These are phyloP conservation scores for Aspergillus quadrilineatus DNA, from an alignment of 2,329 filamentous ascomycete genomes.

Conservation along the genomic window DNA sequence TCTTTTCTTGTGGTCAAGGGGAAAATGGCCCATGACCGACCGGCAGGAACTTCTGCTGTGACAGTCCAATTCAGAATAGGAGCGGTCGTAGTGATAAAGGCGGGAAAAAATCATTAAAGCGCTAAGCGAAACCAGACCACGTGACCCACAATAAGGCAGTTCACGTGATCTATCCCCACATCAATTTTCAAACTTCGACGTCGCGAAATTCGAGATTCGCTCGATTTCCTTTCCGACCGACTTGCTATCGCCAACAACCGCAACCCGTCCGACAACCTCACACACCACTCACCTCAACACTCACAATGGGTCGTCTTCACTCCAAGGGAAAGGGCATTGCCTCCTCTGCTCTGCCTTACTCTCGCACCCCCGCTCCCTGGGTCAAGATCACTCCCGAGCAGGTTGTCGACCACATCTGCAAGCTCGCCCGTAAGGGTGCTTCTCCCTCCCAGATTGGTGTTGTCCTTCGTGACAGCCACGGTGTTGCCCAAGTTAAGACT, in stretches of 20 bases:
- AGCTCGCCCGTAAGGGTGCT: conserved; percentile 97
- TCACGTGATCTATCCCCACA: conserved; percentile 16
- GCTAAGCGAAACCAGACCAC: conserved; percentile 26
- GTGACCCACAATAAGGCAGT: conserved; percentile 31
- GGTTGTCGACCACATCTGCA: conserved; percentile 98
- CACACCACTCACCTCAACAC: conserved; percentile 26
- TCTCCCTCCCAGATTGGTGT: conserved; percentile 99
- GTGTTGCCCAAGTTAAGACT: conserved; percentile 95
- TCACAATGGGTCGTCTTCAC: conserved; percentile 77
- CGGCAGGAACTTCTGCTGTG: background rate
- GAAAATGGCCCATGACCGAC: background rate
- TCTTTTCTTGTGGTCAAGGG: background rate
- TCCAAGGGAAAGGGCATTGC: conserved; percentile 99
- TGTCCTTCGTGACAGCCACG: conserved; percentile 95
- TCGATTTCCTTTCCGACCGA: conserved; percentile 8
- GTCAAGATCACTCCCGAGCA: conserved; percentile 98
- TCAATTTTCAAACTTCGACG: conserved; percentile 9
- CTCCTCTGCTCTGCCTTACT: conserved; percentile 93
- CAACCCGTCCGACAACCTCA: conserved; percentile 19
- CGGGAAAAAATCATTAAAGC: conserved; percentile 12
- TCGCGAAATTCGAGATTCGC: conserved; percentile 1
- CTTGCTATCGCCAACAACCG: conserved; percentile 30
- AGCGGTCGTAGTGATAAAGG: background rate
- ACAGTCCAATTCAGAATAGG: conserved; percentile 3
- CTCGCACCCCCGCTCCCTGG: conserved; percentile 87